A percentile compares a stretch with the other conserved stretches of the same genome.
Conservation (phyloP, 306 rosid genomes). For the Rubus parviflorus region DNA sequence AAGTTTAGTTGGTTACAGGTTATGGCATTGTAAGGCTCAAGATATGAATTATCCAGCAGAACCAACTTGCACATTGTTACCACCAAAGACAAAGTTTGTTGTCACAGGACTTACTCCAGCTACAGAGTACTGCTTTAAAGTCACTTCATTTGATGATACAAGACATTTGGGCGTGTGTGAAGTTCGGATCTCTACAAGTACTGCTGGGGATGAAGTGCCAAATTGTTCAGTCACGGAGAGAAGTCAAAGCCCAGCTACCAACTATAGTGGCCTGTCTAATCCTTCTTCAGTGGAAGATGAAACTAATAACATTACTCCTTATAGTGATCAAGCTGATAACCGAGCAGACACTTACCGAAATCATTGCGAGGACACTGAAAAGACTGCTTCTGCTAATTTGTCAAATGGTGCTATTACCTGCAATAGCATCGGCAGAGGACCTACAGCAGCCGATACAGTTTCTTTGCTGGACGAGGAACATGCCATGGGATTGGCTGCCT, state of each 20-base stretch:
- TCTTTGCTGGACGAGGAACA: conserved; percentile 63
- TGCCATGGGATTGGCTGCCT: conserved; percentile 27
- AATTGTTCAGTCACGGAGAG: conserved; percentile 63
- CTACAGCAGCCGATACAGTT: conserved; percentile 39
- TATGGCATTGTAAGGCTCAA: conserved; percentile 73
- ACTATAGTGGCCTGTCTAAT: conserved; percentile 87
- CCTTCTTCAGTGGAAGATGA: conserved; percentile 96
- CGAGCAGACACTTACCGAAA: conserved; percentile 50
- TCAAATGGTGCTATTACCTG: conserved; percentile 48
- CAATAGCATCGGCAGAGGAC: conserved; percentile 36
- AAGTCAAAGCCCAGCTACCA: conserved; percentile 86
- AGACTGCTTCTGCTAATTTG: conserved; percentile 42
- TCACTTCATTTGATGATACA: conserved; percentile 40
- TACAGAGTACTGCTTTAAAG: conserved; percentile 73
- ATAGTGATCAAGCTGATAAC: conserved; percentile 56
- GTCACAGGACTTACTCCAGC: conserved; percentile 61
- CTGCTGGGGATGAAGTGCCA: conserved; percentile 52
- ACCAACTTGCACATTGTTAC: conserved; percentile 52
- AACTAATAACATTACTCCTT: conserved; percentile 69
- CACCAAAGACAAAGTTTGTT: conserved; percentile 53
- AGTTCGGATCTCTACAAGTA: conserved; percentile 61
- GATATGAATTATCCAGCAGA: conserved; percentile 53
- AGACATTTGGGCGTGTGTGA: conserved; percentile 46
- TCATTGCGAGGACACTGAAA: conserved; percentile 51
- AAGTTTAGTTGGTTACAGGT: conserved; percentile 42